These are phyloP conservation scores for Phallus indusiatus DNA, from an alignment of 768 basidiomycete species.

Conservation along the genomic window DNA sequence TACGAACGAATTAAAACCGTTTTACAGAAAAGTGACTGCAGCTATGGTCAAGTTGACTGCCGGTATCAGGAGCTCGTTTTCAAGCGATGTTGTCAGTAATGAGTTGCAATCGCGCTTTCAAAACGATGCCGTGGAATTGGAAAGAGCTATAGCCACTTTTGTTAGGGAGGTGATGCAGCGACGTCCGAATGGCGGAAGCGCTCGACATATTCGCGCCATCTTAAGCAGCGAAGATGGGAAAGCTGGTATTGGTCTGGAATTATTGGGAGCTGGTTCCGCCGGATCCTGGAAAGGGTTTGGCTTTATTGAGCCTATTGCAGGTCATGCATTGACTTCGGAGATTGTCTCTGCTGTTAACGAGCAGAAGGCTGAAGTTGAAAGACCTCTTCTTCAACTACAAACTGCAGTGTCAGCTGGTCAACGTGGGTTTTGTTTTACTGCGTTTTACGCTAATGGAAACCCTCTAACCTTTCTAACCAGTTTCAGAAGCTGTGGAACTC, in stretches of 20 bases:
- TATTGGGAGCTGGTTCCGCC: conserved; percentile 72
- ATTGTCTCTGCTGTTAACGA: conserved; percentile 45
- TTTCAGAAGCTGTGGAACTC: conserved; percentile 19
- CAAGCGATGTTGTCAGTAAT: conserved; percentile 16
- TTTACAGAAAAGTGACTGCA: conserved; percentile 23
- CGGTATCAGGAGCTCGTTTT: conserved; percentile 25
- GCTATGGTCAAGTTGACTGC: conserved; percentile 31
- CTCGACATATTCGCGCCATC: conserved; percentile 21
- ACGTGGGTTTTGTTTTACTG: neutral
- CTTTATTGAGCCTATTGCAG: conserved; percentile 52
- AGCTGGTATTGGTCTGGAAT: conserved; percentile 50
- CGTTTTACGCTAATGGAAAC: neutral
- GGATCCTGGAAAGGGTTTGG: conserved; percentile 82
- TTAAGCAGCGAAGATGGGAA: conserved; percentile 20
- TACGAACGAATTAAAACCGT: conserved; percentile 15
- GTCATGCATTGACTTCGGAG: conserved; percentile 40
- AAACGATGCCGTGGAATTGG: conserved; percentile 20
- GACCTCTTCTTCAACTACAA: conserved; percentile 32
- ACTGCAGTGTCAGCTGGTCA: conserved; percentile 2
- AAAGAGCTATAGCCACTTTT: conserved; percentile 18
- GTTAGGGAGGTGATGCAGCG: conserved; percentile 27
- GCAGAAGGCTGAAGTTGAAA: conserved; percentile 40
- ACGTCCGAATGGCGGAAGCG: conserved; percentile 49
- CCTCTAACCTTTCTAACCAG: conserved; percentile 13
- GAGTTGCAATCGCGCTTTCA: conserved; percentile 14